Evolutionary conservation across 306 rosid genomes (phyloP).

Genomic region (Dalbergia oliveri): DNA sequence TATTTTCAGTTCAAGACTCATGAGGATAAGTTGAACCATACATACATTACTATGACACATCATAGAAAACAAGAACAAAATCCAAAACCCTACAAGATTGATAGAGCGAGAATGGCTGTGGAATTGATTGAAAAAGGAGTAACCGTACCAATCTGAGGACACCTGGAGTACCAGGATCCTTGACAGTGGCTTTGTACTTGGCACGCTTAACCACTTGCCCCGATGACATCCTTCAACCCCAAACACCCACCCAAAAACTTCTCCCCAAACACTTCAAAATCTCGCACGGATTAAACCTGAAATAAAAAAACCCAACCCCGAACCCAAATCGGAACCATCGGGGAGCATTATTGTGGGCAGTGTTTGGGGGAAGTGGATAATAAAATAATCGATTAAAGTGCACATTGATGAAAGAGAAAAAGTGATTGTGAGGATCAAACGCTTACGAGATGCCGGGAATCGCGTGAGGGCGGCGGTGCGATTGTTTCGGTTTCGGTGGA

Average conservation of each 20-base stretch:
- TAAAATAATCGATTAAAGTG: too few relatives aligned
- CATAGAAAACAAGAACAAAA: not conserved
- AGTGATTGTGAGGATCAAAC: too few relatives aligned
- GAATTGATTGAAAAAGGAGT: not conserved
- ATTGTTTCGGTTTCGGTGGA: too few relatives aligned
- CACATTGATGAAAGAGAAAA: too few relatives aligned
- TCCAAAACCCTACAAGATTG: not conserved
- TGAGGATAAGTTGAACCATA: not conserved
- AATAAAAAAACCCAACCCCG: not conserved
- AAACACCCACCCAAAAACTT: not conserved
- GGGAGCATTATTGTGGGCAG: too few relatives aligned
- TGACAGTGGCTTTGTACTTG: constrained; percentile 74
- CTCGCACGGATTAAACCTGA: constrained; percentile 9
- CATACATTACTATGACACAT: not conserved
- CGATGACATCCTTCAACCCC: constrained; percentile 59
- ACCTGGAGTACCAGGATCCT: constrained; percentile 88
- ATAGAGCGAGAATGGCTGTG: constrained; percentile 17
- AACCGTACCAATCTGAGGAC: constrained; percentile 74
- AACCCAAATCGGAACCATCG: too few relatives aligned
- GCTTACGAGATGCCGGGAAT: too few relatives aligned
- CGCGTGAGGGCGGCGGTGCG: too few relatives aligned
- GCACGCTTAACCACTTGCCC: constrained; percentile 76
- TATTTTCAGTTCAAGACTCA: not conserved
- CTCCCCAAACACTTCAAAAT: constrained; percentile 27
- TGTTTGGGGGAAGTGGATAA: too few relatives aligned